These are phyloP conservation scores for Astrocystis sublimbata DNA, from an alignment of 495 filamentous ascomycete genomes.

Conservation along the genomic window DNA sequence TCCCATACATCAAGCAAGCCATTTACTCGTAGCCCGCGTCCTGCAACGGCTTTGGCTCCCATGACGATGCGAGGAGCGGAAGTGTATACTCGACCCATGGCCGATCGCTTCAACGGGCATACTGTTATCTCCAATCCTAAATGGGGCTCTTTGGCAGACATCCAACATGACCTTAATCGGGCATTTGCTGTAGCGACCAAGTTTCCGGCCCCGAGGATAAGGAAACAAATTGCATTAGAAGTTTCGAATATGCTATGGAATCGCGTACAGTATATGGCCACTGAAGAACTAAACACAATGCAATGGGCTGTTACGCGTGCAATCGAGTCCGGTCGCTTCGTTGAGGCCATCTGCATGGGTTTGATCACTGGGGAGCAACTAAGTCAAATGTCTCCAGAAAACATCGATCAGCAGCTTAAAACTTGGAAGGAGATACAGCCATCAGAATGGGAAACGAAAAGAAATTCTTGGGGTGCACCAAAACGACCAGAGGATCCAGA, in stretches of 20 bases:
- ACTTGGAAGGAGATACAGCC: not conserved
- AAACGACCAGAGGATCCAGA: constrained; percentile 15
- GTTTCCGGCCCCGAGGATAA: not conserved
- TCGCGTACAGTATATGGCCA: not conserved
- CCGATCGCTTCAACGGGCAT: not conserved
- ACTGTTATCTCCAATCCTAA: not conserved
- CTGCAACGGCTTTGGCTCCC: not conserved
- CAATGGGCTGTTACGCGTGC: constrained; percentile 14
- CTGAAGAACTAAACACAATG: not conserved
- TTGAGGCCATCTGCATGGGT: constrained; percentile 19
- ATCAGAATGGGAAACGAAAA: constrained; percentile 16
- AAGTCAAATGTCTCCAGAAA: constrained; percentile 8
- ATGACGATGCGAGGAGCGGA: constrained; percentile 13
- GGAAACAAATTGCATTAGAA: not conserved
- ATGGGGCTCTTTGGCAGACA: constrained; percentile 8
- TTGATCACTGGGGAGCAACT: constrained; percentile 18
- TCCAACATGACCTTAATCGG: constrained; percentile 12
- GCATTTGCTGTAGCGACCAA: not conserved
- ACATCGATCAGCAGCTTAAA: constrained; percentile 16
- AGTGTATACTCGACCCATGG: constrained; percentile 9
- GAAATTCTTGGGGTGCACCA: not conserved
- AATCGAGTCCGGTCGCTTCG: constrained; percentile 14
- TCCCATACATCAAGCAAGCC: not conserved
- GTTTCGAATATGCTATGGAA: constrained; percentile 13
- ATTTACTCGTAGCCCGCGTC: not conserved